Evolutionary conservation across 2,329 filamentous ascomycete genomes (phyloP), one percentile per base, ranked within the genome.

Genomic region (Ilyonectria mors-panacis): DNA sequence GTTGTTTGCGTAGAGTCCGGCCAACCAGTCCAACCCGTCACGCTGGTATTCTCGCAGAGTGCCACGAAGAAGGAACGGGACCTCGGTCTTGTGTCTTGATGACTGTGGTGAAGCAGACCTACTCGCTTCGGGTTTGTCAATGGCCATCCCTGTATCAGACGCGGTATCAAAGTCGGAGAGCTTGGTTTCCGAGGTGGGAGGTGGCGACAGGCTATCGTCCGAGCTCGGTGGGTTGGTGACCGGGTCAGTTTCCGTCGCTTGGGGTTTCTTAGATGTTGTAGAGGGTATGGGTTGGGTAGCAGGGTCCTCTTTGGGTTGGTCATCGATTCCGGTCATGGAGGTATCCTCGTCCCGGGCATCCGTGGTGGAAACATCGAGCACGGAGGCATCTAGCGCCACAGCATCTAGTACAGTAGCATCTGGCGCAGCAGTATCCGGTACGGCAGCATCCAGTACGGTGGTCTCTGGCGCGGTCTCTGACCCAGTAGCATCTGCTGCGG

Each of bases 11-110:
- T 99, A 98, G 1, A 99, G 87, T 0, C 94, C 94, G 2, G 95
- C 94, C 53, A 99, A 90, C 96, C 96, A 99, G 78, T 99, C 96
- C 8, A 99, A 84, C n/a, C 96, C 97, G 76, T 94, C 93, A 76
- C 98, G 96, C 75, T 99, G 96, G 77, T 99, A 99, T 79, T 97
- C 95, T 78, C 97, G 93, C 12, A 99, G 84, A 1, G 90, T 97
- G 21, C 96, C 96, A 56, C 96, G 92, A 0, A 98, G 85, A 12
- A 99, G 87, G 68, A 94, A 92, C 0, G 94, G 95, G 12, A 96
- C 88, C 8, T 93, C 90, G 0, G 91, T 95, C 72, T 91, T 93
- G 65, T 86, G 85, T 1, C 75, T 76, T 2, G 79, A 76, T n/a
- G 70, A 53, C 12, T 67, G 73, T 2, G 80, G 79, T 3, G 81